Base-by-base conservation (phyloP, 306 rosid species). In the Coriaria nepalensis region DNA sequence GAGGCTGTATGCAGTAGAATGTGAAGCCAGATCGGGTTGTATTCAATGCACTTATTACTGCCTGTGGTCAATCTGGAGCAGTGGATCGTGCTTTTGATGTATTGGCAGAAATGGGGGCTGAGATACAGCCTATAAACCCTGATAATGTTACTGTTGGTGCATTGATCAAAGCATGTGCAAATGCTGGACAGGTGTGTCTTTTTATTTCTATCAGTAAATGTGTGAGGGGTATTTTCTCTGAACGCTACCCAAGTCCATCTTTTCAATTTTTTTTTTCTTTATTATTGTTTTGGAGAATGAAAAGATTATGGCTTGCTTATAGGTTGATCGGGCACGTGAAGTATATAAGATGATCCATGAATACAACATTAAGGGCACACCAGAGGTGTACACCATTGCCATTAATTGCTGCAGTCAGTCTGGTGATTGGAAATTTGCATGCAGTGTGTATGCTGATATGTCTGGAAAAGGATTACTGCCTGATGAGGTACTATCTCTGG, bases 1-100 rank as follows among this genome's bases (percentile, higher is more conserved):
- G 63, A 74, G 71, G 73, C 65, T 74, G 36, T 67, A 78, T 81
- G 95, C 97, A 84, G 95, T 90, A 90, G 97, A 90, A 84, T n/a
- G 95, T 90, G 92, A 81, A 90, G 94, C 92, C 97, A 75, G 97
- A 90, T 65, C 88, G 97, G 49, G 95, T 85, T 77, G 87, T 90
- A 75, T 90, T 81, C 95, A 90, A 90, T 79, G 95, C 97, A 33
- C 95, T 90, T 65, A 90, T 90, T 52, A 75, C 94, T 60, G 97
- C 97, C 45, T 90, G 97, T 67, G 95, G 92, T 44, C 78, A 85
- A 60, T 74, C 97, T 54, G 95, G 97, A 71, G 92, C 97, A 38
- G 90, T 84, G 64, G 82, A 86, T 70, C 97, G 97, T 60, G 97
- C 95, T 61, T 90, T 90, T 69, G 97, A 84, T 59, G 95, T 90